Evolutionary conservation across 2,329 filamentous ascomycete genomes (phyloP).

Genomic region (Dothistroma pini): DNA sequence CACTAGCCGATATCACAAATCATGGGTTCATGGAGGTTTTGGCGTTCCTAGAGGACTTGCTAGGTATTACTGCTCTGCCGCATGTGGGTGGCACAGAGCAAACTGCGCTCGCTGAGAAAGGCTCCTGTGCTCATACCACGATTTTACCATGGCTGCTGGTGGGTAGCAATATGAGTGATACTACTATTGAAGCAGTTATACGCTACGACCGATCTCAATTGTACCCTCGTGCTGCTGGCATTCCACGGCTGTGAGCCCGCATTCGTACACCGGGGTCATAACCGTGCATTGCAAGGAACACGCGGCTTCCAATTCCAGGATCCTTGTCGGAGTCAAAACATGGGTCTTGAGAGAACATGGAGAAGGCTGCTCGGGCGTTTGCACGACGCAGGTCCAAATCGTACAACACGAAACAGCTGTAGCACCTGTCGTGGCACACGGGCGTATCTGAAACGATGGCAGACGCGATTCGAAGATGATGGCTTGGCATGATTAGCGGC

Average conservation of each 20-base stretch:
- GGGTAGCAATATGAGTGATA: neutral
- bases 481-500: neutral
- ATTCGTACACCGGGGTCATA: neutral
- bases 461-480: neutral
- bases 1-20: neutral
- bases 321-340: neutral
- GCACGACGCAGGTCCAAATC: conserved; percentile 11
- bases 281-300: neutral
- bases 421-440: neutral
- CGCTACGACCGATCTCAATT: neutral
- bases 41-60: neutral
- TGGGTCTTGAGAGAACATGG: neutral
- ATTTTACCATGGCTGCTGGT: neutral
- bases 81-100: neutral
- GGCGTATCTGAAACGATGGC: neutral
- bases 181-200: neutral
- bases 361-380: neutral
- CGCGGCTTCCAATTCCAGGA: neutral
- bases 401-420: neutral
- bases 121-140: neutral
- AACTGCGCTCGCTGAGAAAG: neutral
- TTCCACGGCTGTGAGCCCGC: neutral
- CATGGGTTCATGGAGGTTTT: neutral
- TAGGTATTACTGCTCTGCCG: neutral
- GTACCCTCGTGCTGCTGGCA: neutral